These are phyloP conservation scores for Halenospora varia DNA, from an alignment of 495 filamentous ascomycete genomes.

Conservation along the genomic window DNA sequence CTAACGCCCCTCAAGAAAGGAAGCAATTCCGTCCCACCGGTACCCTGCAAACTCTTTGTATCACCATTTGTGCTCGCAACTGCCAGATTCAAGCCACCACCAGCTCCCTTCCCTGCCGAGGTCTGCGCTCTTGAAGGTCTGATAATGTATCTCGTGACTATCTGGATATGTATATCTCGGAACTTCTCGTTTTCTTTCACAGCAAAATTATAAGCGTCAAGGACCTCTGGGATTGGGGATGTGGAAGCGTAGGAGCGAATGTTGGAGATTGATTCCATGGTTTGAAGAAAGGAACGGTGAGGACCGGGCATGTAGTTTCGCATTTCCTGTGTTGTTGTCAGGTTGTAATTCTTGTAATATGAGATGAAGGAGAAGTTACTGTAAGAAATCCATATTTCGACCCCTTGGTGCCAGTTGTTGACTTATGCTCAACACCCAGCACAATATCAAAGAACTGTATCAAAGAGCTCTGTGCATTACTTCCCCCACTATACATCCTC, in stretches of 20 bases:
- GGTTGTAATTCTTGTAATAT: not conserved
- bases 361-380: not conserved
- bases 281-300: conserved; percentile 25
- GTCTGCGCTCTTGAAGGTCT: conserved; percentile 13
- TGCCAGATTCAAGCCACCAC: conserved; percentile 16
- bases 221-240: conserved; percentile 3
- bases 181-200: conserved; percentile 21
- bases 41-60: conserved; percentile 19
- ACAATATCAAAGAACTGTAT: conserved; percentile 31
- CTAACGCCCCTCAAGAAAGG: conserved; percentile 26
- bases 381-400: conserved; percentile 13
- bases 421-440: conserved; percentile 25
- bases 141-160: conserved; percentile 31
- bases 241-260: conserved; percentile 17
- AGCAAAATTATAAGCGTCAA: conserved; percentile 19
- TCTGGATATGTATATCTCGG: conserved; percentile 27
- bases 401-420: not conserved
- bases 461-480: conserved; percentile 30
- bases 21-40: conserved; percentile 28
- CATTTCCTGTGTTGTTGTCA: conserved; percentile 21
- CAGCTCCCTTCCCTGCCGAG: not conserved
- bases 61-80: conserved; percentile 15
- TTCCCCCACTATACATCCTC: conserved; percentile 27
- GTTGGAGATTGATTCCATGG: conserved; percentile 15
- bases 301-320: conserved; percentile 29